phyloP scores from a whole-genome alignment of 495 filamentous ascomycete genomes.

The Aspergillus sclerotioniger region DNA sequence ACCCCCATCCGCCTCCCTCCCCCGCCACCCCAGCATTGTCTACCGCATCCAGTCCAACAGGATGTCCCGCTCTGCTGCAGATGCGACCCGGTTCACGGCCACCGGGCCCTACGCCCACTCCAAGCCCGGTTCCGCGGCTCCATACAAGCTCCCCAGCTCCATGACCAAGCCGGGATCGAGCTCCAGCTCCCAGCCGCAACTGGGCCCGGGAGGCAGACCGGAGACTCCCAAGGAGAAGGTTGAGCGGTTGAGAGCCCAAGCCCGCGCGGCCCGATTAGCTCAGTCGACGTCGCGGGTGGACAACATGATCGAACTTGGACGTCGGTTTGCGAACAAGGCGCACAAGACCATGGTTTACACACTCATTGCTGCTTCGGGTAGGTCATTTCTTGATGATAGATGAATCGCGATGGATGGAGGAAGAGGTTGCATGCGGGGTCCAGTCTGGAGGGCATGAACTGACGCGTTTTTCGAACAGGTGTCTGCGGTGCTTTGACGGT shows the following conservation, averaged over 20 bases:
- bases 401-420: background rate
- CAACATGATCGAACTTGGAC: constrained; percentile 61
- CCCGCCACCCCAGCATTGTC: background rate
- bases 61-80: constrained; percentile 84
- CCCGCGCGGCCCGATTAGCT: constrained; percentile 64
- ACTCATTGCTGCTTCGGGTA: constrained; percentile 80
- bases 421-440: background rate
- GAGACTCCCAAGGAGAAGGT: constrained; percentile 94
- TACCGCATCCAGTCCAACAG: constrained; percentile 4
- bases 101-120: constrained; percentile 84
- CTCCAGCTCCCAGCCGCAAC: constrained; percentile 12
- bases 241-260: constrained; percentile 76
- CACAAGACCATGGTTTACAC: constrained; percentile 74
- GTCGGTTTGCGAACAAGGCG: constrained; percentile 76
- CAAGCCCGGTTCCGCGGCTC: constrained; percentile 46
- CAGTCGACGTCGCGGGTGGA: constrained; percentile 65
- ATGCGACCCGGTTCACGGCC: constrained; percentile 94
- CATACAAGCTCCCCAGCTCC: constrained; percentile 40
- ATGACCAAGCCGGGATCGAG: constrained; percentile 25
- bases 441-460: background rate
- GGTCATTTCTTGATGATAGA: constrained; percentile 17
- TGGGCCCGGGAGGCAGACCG: constrained; percentile 32
- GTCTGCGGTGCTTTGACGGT: constrained; percentile 70
- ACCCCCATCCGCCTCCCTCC: too few species aligned
- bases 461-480: constrained; percentile 41